Evolutionary conservation across 163 green algal genomes (phyloP).

Genomic region (Chlamydomonas reinhardtii): DNA sequence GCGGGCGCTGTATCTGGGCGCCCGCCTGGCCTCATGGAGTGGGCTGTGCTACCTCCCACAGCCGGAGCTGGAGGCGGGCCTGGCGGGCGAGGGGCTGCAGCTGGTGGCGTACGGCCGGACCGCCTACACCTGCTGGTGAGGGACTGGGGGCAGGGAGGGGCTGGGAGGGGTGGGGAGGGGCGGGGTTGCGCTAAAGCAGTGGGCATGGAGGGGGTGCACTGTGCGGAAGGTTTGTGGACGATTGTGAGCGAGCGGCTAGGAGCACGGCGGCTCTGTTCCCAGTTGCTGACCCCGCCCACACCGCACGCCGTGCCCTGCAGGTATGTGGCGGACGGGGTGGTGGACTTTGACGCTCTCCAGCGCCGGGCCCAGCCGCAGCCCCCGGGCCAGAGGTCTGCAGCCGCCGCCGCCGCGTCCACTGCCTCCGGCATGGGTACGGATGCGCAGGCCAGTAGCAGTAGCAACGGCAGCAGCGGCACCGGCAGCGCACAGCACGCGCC

Average conservation of each 20-base stretch:
- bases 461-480: background rate
- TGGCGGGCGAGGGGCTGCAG: slow-evolving; percentile 55
- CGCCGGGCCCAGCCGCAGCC: background rate
- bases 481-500: no score
- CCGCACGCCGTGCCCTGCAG: no score
- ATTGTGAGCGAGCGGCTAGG: no score
- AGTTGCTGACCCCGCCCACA: no score
- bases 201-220: no score
- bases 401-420: background rate
- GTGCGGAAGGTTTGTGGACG: no score
- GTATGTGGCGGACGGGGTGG: slow-evolving; percentile 47
- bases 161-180: no score
- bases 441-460: background rate
- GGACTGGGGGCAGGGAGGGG: no score
- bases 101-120: slow-evolving; percentile 67
- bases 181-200: no score
- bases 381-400: background rate
- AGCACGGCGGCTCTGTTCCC: no score
- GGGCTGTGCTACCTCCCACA: slow-evolving; percentile 63
- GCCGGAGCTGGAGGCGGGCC: slow-evolving; percentile 1
- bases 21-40: slow-evolving; percentile 58
- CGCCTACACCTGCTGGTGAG: slow-evolving; percentile 65
- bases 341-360: slow-evolving; percentile 33
- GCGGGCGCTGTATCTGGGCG: slow-evolving; percentile 46
- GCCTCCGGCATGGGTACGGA: background rate